phyloP scores from a whole-genome alignment of 306 rosid genomes.

The Psophocarpus tetragonolobus region DNA sequence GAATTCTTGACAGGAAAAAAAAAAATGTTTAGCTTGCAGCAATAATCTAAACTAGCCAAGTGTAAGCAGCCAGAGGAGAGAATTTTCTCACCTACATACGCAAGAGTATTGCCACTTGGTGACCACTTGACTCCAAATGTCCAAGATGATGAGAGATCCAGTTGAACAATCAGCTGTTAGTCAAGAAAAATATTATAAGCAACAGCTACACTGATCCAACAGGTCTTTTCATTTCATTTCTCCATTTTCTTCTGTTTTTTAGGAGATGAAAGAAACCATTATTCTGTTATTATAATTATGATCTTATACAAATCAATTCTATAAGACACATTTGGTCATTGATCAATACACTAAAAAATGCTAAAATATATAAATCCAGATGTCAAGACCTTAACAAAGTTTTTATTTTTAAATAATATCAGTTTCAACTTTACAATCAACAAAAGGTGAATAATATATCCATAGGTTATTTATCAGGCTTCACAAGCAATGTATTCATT shows the following conservation, averaged over 20 bases:
- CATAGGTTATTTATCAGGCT: constrained; percentile 8
- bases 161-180: constrained; percentile 87
- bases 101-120: constrained; percentile 93
- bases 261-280: constrained; percentile 12
- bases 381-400: not conserved
- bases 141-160: constrained; percentile 92
- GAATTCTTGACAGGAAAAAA: constrained; percentile 6
- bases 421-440: constrained; percentile 15
- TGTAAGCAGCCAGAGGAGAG: constrained; percentile 23
- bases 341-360: not conserved
- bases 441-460: constrained; percentile 9
- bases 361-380: not conserved
- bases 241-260: not conserved
- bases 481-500: constrained; percentile 7
- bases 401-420: not conserved
- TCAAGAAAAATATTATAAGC: constrained; percentile 36
- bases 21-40: constrained; percentile 26
- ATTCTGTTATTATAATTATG: constrained; percentile 5
- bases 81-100: constrained; percentile 81
- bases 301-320: constrained; percentile 3
- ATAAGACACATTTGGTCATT: constrained; percentile 20
- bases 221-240: constrained; percentile 19
- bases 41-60: constrained; percentile 19
- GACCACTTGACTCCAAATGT: constrained; percentile 98
- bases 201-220: constrained; percentile 6